Conservation (phyloP, 108 stramenopile species). For the Epithemia pelagica region DNA sequence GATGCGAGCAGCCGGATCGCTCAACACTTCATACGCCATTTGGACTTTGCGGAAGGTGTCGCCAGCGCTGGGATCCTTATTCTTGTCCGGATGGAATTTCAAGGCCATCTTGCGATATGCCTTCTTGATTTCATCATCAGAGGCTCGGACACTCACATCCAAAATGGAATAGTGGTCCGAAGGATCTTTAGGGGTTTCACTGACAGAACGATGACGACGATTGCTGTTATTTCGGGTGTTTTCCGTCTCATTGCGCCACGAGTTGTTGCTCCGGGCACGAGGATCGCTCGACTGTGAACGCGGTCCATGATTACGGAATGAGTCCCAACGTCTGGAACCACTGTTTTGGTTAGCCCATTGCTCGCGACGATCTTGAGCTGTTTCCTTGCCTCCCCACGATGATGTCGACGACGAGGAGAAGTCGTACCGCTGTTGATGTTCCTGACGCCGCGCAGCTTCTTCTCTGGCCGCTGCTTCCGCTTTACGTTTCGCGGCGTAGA, state of each 20-base stretch:
- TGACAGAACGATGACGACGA: background rate
- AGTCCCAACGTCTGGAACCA: constrained; percentile 61
- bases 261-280: background rate
- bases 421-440: constrained; percentile 15
- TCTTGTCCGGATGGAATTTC: constrained; percentile 76
- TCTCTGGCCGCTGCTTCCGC: constrained; percentile 24
- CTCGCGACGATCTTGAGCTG: constrained; percentile 35
- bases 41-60: constrained; percentile 69
- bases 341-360: constrained; percentile 31
- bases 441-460: constrained; percentile 16
- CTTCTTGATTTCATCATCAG: constrained; percentile 65
- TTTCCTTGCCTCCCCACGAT: background rate
- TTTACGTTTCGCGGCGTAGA: constrained; percentile 25
- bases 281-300: constrained; percentile 3
- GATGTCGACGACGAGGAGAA: background rate
- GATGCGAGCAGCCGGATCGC: background rate
- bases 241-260: background rate
- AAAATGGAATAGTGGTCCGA: constrained; percentile 65
- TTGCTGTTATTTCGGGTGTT: background rate
- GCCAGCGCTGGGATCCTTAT: constrained; percentile 49
- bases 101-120: constrained; percentile 49
- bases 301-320: constrained; percentile 34
- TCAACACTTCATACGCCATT: constrained; percentile 68
- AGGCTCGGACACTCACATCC: constrained; percentile 62
- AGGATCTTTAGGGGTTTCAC: background rate